phyloP scores from a whole-genome alignment of 2,329 filamentous ascomycete genomes.

The Lachnellula subtilissima region DNA sequence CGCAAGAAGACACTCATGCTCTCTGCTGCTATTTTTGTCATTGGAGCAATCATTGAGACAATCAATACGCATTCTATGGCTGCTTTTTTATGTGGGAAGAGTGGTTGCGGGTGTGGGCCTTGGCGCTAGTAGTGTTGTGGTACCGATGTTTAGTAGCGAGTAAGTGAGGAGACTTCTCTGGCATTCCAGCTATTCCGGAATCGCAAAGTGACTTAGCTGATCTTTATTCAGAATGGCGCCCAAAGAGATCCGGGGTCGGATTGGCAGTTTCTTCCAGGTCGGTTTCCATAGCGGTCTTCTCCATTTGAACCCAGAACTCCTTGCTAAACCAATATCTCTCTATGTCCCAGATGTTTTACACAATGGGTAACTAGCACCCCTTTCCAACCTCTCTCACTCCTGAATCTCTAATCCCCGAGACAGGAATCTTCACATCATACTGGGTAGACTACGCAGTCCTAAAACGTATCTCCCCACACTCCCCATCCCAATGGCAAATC shows the following conservation, averaged over 20 bases:
- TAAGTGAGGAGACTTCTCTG: too few relatives aligned
- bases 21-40: slow-evolving; percentile 34
- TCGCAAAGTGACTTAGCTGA: too few relatives aligned
- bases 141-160: slow-evolving; percentile 40
- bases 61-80: slow-evolving; percentile 37
- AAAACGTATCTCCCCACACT: slow-evolving; percentile 32
- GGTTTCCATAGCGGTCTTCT: too few relatives aligned
- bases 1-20: slow-evolving; percentile 39
- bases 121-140: slow-evolving; percentile 40
- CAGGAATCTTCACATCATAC: slow-evolving; percentile 31
- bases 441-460: slow-evolving; percentile 45
- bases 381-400: too few relatives aligned
- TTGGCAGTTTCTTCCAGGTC: slow-evolving; percentile 35
- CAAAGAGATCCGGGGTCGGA: slow-evolving; percentile 35
- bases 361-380: slow-evolving; percentile 20
- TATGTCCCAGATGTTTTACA: slow-evolving; percentile 27
- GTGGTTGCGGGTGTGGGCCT: slow-evolving; percentile 44
- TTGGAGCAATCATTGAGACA: slow-evolving; percentile 39
- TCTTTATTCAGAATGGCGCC: slow-evolving; percentile 32
- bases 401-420: too few relatives aligned
- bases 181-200: too few relatives aligned
- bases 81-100: slow-evolving; percentile 40
- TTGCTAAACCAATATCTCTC: too few relatives aligned
- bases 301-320: too few relatives aligned
- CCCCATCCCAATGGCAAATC: slow-evolving; percentile 45